A percentile compares a stretch with the other conserved stretches of the same genome.
These are phyloP conservation scores for Sugiyamaella valdiviana DNA, from an alignment of 805 yeast genomes.

Conservation along the genomic window DNA sequence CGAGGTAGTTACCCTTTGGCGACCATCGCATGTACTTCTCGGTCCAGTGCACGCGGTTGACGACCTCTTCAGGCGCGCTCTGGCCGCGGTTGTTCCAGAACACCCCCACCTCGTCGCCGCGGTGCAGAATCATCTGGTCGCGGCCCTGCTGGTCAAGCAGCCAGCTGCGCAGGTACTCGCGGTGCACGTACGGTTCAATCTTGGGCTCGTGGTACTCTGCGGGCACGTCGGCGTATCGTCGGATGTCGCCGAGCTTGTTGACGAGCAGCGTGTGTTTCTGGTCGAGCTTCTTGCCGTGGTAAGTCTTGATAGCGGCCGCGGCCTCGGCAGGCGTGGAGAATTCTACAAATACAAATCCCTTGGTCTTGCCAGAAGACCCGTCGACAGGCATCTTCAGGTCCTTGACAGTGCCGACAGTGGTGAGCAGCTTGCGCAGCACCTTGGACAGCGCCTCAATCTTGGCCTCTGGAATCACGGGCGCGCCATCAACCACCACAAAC, in stretches of 20 bases:
- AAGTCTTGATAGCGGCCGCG: constrained; percentile 66
- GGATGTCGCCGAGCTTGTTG: constrained; percentile 77
- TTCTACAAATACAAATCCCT: constrained; percentile 78
- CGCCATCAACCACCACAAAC: constrained; percentile 86
- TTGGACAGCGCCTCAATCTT: constrained; percentile 79
- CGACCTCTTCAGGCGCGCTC: constrained; percentile 66
- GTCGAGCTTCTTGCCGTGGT: constrained; percentile 87
- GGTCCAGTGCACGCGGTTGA: constrained; percentile 80
- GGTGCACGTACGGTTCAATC: constrained; percentile 62
- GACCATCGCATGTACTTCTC: constrained; percentile 84
- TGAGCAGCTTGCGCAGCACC: constrained; percentile 78
- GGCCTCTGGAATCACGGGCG: constrained; percentile 88
- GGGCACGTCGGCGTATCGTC: constrained; percentile 57
- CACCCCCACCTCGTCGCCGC: constrained; percentile 72
- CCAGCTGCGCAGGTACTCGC: constrained; percentile 86
- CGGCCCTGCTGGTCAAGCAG: constrained; percentile 80
- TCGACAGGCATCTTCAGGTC: constrained; percentile 77
- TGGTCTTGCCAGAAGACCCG: constrained; percentile 60
- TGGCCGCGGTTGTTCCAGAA: constrained; percentile 70
- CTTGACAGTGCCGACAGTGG: constrained; percentile 65
- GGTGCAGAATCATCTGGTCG: constrained; percentile 82
- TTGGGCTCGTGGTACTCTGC: constrained; percentile 62
- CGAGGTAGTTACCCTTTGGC: constrained; percentile 84
- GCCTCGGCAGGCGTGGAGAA: constrained; percentile 63
- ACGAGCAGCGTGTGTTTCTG: constrained; percentile 84